A percentile compares a stretch with the other conserved stretches of the same genome.
Evolutionary conservation across 129 eudicot genomes (phyloP).

Genomic region (Scalesia atractyloides): DNA sequence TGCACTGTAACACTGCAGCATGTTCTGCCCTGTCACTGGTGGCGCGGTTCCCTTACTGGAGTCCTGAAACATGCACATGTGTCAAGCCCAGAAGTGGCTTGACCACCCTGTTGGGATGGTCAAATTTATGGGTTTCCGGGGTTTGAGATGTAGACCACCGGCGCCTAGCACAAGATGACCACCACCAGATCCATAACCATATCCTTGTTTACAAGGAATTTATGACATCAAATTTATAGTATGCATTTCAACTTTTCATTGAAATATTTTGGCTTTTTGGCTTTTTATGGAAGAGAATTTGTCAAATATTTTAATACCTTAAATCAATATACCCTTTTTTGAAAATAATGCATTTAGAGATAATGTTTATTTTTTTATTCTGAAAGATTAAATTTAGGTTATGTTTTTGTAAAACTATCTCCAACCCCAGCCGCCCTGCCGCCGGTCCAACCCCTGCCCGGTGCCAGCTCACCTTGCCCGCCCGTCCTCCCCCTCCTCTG

Average conservation of each 20-base stretch:
- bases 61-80: slow-evolving; percentile 41
- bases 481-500: no score
- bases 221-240: slow-evolving; percentile 17
- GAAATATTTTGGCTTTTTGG: neutral
- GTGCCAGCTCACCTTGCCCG: no score
- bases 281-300: slow-evolving; percentile 6
- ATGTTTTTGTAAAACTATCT: no score
- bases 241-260: neutral
- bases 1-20: slow-evolving; percentile 35
- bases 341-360: neutral
- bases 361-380: neutral
- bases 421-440: no score
- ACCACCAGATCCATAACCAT: slow-evolving; percentile 57
- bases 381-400: neutral
- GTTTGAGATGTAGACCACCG: slow-evolving; percentile 46
- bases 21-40: slow-evolving; percentile 50
- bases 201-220: slow-evolving; percentile 32
- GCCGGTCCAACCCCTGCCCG: no score
- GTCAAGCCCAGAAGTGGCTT: slow-evolving; percentile 58
- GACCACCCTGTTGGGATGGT: slow-evolving; percentile 56
- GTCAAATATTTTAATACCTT: neutral
- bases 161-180: slow-evolving; percentile 34
- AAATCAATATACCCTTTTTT: neutral
- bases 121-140: neutral
- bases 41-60: slow-evolving; percentile 42